Evolutionary conservation across 2,329 filamentous ascomycete species (phyloP), one percentile per base, ranked within the genome.

Genomic region (Albifimbria verrucaria): DNA sequence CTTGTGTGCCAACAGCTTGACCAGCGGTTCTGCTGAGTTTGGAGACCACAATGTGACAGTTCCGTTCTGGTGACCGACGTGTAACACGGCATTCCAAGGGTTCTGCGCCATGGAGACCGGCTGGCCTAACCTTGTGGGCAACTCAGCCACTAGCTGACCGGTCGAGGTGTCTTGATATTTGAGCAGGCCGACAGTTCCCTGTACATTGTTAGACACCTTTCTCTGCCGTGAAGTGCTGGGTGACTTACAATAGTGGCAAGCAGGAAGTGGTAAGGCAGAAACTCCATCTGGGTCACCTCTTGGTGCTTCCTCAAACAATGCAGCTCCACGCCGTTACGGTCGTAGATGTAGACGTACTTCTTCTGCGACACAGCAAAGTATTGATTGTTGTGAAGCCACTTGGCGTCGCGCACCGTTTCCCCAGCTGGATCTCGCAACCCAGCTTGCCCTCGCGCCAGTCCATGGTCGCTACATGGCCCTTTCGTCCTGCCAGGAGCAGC

Each of bases 151-250:
- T 57, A 95, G 81, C 65, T 96, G 86, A 41, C 94, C 94, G 6
- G 92, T 99, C 4, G 92, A 96, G 21, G 92, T 92, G 69, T 99
- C 94, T 68, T 94, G 94, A 68, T 97, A 99, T 72, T 94, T 92
- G 52, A 99, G 77, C 62, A 89, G 89, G 39, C 93, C 93, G 45
- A 87, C 86, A 61, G 89, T 87, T 55, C 90, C 90, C 82, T 84
- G 17, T 3, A 1, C 17, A 23, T 67, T 42, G 68, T 68, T 44
- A 62, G 53, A 18, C 18, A 39, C 18, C 32, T 26, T n/a, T 7
- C 0, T 23, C 3, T 7, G 3, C 4, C 11, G 17, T 1, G 1
- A 10, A 5, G 7, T 11, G 15, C 23, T 2, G 2, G 7, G 7
- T 11, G 9, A 80, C 86, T 77, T 72, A 89, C 88, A 64, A 93